These are phyloP conservation scores for Ogataea saltuana DNA, from an alignment of 805 yeast species.

Conservation along the genomic window DNA sequence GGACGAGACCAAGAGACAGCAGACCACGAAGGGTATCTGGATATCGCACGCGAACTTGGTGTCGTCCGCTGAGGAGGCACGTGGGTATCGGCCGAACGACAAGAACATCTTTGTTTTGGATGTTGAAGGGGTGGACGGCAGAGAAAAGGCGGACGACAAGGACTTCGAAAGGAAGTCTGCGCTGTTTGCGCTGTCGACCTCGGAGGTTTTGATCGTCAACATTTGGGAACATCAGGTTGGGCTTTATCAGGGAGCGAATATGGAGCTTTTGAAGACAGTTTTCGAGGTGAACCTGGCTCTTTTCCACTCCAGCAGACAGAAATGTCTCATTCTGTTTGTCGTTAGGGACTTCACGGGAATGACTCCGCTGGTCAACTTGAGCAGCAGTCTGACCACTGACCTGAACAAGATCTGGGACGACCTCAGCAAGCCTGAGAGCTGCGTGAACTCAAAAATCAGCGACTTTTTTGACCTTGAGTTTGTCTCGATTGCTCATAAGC, in stretches of 20 bases:
- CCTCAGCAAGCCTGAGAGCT: constrained; percentile 69
- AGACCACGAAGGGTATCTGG: constrained; percentile 89
- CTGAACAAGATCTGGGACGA: constrained; percentile 75
- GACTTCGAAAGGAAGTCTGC: constrained; percentile 98
- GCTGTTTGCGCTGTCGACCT: constrained; percentile 86
- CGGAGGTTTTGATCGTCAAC: constrained; percentile 87
- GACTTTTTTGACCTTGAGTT: constrained; percentile 88
- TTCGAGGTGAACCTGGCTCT: constrained; percentile 91
- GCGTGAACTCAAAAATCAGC: constrained; percentile 52
- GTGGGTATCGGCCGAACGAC: constrained; percentile 19
- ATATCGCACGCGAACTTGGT: constrained; percentile 56
- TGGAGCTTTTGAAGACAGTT: constrained; percentile 93
- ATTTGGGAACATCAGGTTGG: constrained; percentile 98
- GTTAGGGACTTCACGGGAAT: constrained; percentile 89
- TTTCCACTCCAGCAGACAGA: constrained; percentile 61
- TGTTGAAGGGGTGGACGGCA: constrained; percentile 98
- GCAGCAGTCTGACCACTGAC: constrained; percentile 69
- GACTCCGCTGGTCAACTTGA: constrained; percentile 75
- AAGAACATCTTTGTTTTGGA: constrained; percentile 74
- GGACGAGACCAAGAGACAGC: constrained; percentile 84
- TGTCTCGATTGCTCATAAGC: constrained; percentile 80
- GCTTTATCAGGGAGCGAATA: constrained; percentile 94
- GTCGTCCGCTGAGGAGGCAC: constrained; percentile 23
- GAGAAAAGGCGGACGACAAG: constrained; percentile 97
- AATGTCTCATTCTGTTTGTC: constrained; percentile 77